A percentile compares a stretch with the other conserved stretches of the same genome.
Evolutionary conservation across 495 filamentous ascomycete species (phyloP).

Genomic region (Penicillium canescens): DNA sequence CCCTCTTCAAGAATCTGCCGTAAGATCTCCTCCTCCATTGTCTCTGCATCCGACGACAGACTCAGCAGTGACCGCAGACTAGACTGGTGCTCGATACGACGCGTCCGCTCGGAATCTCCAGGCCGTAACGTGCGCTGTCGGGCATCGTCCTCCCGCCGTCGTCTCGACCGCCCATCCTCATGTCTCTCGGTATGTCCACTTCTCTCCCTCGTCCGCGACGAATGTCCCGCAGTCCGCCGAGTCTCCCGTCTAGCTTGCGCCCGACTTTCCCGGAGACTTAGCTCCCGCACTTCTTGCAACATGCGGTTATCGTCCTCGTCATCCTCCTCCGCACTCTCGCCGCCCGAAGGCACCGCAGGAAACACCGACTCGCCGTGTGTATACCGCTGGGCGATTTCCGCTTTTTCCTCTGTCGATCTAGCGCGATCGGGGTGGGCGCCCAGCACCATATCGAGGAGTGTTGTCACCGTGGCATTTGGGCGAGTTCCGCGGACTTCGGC

Average conservation of each 20-base stretch:
- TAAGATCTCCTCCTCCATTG: slow-evolving; percentile 85
- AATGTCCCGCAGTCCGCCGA: slow-evolving; percentile 24
- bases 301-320: slow-evolving; percentile 69
- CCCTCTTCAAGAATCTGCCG: slow-evolving; percentile 88
- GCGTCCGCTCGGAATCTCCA: slow-evolving; percentile 23
- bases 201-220: slow-evolving; percentile 14
- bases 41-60: slow-evolving; percentile 67
- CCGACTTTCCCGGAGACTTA: slow-evolving; percentile 67
- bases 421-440: slow-evolving; percentile 70
- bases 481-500: slow-evolving; percentile 77
- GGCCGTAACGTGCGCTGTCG: slow-evolving; percentile 19
- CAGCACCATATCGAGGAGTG: slow-evolving; percentile 75
- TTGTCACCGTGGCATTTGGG: slow-evolving; percentile 81
- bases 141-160: slow-evolving; percentile 49
- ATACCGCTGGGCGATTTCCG: slow-evolving; percentile 68
- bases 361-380: slow-evolving; percentile 74
- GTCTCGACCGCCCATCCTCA: slow-evolving; percentile 37
- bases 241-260: slow-evolving; percentile 33
- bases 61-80: slow-evolving; percentile 83
- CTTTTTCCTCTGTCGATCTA: slow-evolving; percentile 66
- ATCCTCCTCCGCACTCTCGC: slow-evolving; percentile 26
- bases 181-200: slow-evolving; percentile 31
- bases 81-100: slow-evolving; percentile 80
- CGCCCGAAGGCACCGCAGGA: slow-evolving; percentile 15
- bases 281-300: slow-evolving; percentile 65